Evolutionary conservation across 2,329 filamentous ascomycete species (phyloP).

Genomic region (Xylaria polymorpha): DNA sequence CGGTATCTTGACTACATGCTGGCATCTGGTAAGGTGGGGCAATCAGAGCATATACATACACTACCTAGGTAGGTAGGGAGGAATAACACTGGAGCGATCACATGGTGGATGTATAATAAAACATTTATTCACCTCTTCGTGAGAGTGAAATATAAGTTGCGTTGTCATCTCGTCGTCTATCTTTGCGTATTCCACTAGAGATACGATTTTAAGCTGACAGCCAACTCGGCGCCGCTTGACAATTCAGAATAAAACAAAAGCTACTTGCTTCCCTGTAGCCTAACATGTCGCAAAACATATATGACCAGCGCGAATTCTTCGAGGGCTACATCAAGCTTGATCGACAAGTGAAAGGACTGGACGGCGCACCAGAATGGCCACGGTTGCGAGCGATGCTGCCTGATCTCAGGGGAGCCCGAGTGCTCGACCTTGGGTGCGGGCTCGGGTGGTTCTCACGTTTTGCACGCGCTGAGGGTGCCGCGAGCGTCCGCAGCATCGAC

Average conservation of each 20-base stretch:
- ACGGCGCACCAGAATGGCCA: constrained; percentile 58
- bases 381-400: constrained; percentile 56
- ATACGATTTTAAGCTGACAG: not conserved
- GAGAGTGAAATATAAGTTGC: not conserved
- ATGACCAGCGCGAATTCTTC: not conserved
- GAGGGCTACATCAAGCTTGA: not conserved
- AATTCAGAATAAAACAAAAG: not conserved
- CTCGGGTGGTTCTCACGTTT: constrained; percentile 61
- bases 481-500: constrained; percentile 54
- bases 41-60: not conserved
- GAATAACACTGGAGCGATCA: not conserved
- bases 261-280: not conserved
- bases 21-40: not conserved
- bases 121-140: not conserved
- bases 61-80: too few relatives aligned
- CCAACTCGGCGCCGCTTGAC: not conserved
- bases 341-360: constrained; percentile 45
- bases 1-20: not conserved
- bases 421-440: constrained; percentile 61
- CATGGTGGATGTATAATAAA: not conserved
- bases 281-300: not conserved
- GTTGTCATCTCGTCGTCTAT: not conserved
- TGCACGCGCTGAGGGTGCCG: constrained; percentile 54
- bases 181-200: not conserved
- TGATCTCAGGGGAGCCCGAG: constrained; percentile 44